phyloP scores from a whole-genome alignment of 768 basidiomycete genomes.

The Termitomyces sp. region DNA sequence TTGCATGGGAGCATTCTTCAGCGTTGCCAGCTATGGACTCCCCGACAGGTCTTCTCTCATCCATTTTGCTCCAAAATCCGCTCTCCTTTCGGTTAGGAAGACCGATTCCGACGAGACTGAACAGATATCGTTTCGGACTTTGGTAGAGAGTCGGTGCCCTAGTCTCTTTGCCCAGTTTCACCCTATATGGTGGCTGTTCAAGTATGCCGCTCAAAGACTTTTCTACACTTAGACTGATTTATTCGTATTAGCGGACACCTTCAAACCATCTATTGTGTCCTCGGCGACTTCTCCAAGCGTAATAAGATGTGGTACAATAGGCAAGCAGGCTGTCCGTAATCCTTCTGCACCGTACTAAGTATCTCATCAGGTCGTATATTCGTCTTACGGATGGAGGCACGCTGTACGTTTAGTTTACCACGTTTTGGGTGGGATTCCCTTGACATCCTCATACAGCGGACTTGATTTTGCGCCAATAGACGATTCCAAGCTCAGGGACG shows the following conservation, averaged over 20 bases:
- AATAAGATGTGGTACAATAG: slow-evolving; percentile 54
- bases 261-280: slow-evolving; percentile 55
- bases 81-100: slow-evolving; percentile 27
- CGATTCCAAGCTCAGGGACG: slow-evolving; percentile 27
- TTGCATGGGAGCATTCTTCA: slow-evolving; percentile 31
- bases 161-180: slow-evolving; percentile 37
- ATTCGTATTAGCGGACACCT: slow-evolving; percentile 47
- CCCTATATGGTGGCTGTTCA: slow-evolving; percentile 46
- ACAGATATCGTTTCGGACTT: slow-evolving; percentile 29
- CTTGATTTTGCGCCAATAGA: slow-evolving; percentile 58
- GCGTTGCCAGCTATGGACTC: slow-evolving; percentile 10
- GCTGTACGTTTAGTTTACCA: slow-evolving; percentile 34
- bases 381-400: slow-evolving; percentile 59
- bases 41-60: slow-evolving; percentile 22
- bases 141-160: slow-evolving; percentile 37
- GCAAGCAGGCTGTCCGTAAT: slow-evolving; percentile 21
- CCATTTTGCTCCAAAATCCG: slow-evolving; percentile 36
- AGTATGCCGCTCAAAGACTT: slow-evolving; percentile 23
- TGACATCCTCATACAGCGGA: slow-evolving; percentile 34
- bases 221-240: neutral
- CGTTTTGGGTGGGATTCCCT: neutral
- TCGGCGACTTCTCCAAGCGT: slow-evolving; percentile 54
- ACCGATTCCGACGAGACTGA: slow-evolving; percentile 24
- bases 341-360: neutral
- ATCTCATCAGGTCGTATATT: slow-evolving; percentile 35